A percentile compares a stretch with the other conserved stretches of the same genome.
phyloP scores from a whole-genome alignment of 2,329 filamentous ascomycete genomes.

The Diaporthe batatas region DNA sequence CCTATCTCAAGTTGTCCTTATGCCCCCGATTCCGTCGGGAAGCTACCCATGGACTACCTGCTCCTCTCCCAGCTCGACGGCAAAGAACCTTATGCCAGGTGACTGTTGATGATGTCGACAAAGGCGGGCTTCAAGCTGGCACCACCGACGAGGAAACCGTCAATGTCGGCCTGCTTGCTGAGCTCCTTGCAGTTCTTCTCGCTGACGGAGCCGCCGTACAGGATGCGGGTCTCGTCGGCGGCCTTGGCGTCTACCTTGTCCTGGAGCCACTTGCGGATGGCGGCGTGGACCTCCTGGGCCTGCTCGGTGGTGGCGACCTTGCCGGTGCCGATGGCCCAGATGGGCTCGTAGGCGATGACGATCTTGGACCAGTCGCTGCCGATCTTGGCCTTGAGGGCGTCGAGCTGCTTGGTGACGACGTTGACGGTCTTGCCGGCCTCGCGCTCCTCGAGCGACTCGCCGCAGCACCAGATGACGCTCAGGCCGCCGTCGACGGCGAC shows the following conservation, averaged over 20 bases:
- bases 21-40: not conserved
- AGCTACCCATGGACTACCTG: conserved; percentile 2
- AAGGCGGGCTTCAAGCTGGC: conserved; percentile 97
- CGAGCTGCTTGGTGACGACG: conserved; percentile 87
- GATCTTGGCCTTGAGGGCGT: conserved; percentile 79
- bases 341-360: conserved; percentile 98
- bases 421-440: conserved; percentile 88
- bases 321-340: conserved; percentile 96
- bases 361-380: conserved; percentile 89
- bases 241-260: conserved; percentile 80
- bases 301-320: conserved; percentile 91
- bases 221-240: conserved; percentile 88
- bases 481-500: conserved; percentile 88
- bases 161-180: conserved; percentile 92
- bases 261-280: conserved; percentile 90
- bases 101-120: conserved; percentile 72
- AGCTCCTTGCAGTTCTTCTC: conserved; percentile 99
- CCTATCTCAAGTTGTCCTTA: conserved; percentile 15
- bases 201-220: conserved; percentile 96
- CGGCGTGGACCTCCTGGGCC: conserved; percentile 93
- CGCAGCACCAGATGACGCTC: conserved; percentile 95
- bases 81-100: conserved; percentile 45
- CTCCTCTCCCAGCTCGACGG: not conserved
- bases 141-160: conserved; percentile 97
- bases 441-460: conserved; percentile 93